Percentiles rank a stretch among this genome's conserved stretches.
Evolutionary conservation across 805 yeast genomes (phyloP).

Genomic region (Tetrapisispora pingtungensis): DNA sequence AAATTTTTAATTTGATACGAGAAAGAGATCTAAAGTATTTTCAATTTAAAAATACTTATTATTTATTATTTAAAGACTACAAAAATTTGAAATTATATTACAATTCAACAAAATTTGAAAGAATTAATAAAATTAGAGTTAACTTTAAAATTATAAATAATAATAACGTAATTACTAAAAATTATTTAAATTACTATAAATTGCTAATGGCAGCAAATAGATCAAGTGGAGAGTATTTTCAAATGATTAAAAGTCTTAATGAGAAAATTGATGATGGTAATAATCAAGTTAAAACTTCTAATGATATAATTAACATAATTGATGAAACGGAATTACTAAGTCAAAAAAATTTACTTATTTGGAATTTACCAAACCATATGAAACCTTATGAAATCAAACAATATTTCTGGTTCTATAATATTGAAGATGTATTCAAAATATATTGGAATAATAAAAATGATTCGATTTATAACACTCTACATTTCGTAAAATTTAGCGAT

Average conservation of each 20-base stretch:
- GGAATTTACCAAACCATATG: constrained; percentile 23
- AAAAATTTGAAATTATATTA: constrained; percentile 10
- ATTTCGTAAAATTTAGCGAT: constrained; percentile 33
- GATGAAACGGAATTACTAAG: constrained; percentile 10
- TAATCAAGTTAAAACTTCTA: neutral
- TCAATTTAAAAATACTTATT: constrained; percentile 22
- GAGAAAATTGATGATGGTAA: no score
- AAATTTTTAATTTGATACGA: constrained; percentile 12
- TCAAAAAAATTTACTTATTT: constrained; percentile 17
- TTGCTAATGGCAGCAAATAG: constrained; percentile 18
- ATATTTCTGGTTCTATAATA: constrained; percentile 25
- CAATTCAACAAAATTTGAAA: constrained; percentile 8
- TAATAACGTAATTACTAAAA: neutral
- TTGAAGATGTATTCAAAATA: constrained; percentile 20
- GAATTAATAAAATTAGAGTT: constrained; percentile 15
- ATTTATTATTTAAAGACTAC: constrained; percentile 14
- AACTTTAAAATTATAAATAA: constrained; percentile 8
- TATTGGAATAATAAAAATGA: constrained; percentile 15
- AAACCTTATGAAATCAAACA: constrained; percentile 11
- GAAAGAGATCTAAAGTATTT: constrained; percentile 24
- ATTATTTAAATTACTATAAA: constrained; percentile 2
- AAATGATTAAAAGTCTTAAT: neutral
- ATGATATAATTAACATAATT: neutral
- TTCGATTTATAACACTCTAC: constrained; percentile 13
- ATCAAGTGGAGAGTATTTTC: constrained; percentile 12